Conservation (phyloP, 2,329 filamentous ascomycete genomes). For the Penicillium sp. region DNA sequence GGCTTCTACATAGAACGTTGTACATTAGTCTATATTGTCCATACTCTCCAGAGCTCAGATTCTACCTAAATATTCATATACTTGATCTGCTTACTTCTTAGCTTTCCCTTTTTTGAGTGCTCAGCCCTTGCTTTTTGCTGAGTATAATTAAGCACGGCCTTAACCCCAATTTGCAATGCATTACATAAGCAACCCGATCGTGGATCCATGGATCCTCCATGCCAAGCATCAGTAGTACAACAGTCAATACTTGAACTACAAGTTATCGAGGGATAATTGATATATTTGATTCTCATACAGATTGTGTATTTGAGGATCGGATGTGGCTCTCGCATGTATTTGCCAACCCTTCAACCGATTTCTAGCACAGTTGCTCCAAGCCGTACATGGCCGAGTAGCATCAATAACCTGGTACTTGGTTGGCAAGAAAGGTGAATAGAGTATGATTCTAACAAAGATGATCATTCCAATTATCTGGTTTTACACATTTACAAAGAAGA, state of each 20-base stretch:
- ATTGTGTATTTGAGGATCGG: neutral
- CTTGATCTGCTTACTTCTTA: too few relatives aligned
- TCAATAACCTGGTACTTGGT: neutral
- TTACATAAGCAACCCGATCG: neutral
- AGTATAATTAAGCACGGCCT: too few relatives aligned
- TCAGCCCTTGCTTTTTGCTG: too few relatives aligned
- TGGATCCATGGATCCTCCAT: neutral
- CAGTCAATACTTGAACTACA: neutral
- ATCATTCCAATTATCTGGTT: neutral
- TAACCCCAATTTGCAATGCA: too few relatives aligned
- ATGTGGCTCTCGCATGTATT: neutral
- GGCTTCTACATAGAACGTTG: neutral
- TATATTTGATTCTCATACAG: neutral
- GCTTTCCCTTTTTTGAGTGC: too few relatives aligned
- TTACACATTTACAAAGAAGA: neutral
- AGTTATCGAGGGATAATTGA: neutral
- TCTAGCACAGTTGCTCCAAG: neutral
- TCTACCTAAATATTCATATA: too few relatives aligned
- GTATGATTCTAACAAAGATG: neutral
- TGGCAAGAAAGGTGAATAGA: neutral
- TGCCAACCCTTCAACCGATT: neutral
- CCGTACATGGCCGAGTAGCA: neutral
- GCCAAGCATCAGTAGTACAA: neutral
- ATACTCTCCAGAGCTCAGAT: too few relatives aligned
- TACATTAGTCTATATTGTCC: too few relatives aligned